Evolutionary conservation across 371 early-diverging fungal species (phyloP).

Genomic region (Neoconidiobolus thromboides): DNA sequence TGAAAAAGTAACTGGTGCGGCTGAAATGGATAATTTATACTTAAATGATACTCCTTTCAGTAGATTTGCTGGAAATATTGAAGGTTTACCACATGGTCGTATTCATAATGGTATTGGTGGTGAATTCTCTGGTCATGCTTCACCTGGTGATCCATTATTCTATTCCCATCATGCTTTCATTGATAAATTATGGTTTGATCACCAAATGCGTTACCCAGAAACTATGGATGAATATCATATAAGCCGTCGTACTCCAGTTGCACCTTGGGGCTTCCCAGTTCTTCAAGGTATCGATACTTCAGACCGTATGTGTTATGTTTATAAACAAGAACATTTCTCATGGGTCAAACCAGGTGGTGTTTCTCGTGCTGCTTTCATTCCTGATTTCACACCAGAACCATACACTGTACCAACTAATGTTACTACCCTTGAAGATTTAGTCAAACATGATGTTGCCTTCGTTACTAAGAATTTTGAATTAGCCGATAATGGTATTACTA

Average conservation of each 20-base stretch:
- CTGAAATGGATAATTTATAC: background rate
- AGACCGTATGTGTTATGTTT: background rate
- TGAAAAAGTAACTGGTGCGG: background rate
- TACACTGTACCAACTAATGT: no score
- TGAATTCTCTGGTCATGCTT: slow-evolving; percentile 15
- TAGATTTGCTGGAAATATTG: slow-evolving; percentile 10
- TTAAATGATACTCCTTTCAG: background rate
- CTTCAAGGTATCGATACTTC: background rate
- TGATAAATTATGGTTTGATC: slow-evolving; percentile 7
- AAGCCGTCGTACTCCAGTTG: background rate
- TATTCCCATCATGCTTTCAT: slow-evolving; percentile 8
- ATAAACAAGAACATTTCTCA: background rate
- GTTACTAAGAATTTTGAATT: no score
- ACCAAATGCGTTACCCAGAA: slow-evolving; percentile 1
- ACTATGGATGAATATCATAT: background rate
- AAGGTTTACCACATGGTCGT: slow-evolving; percentile 21
- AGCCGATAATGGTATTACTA: no score
- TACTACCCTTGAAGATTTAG: no score
- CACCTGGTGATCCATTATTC: slow-evolving; percentile 10
- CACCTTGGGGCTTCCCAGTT: background rate
- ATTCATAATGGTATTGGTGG: slow-evolving; percentile 28
- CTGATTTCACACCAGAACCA: no score
- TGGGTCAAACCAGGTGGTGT: background rate
- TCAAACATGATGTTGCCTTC: no score
- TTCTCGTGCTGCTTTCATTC: no score